Base-by-base conservation (phyloP, 148 eudicot genomes). In the Spergularia bocconei region DNA sequence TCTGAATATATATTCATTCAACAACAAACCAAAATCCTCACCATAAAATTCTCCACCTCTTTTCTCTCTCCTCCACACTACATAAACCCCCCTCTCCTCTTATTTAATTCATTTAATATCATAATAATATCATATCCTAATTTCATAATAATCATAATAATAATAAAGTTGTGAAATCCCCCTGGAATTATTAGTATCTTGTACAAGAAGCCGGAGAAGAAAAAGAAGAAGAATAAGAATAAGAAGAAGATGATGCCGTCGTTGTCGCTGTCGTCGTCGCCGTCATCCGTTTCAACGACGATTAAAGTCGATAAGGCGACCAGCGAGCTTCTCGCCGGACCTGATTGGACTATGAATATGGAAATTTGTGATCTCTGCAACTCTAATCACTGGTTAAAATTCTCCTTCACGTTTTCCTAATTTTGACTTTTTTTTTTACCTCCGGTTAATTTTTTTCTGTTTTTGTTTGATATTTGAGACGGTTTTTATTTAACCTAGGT, bases 341-440 rank as follows among this genome's bases (percentile, higher is more conserved):
- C 98, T 59, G 98, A 96, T 87, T 96, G 99, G 99, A 81, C 98
- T 60, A 70, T 92, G 70, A 96, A 96, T 69, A 96, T 96, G 63
- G 91, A 87, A 74, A 89, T 96, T 70, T 96, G 99, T 51, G 99
- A 96, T 81, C 70, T 88, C 33, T 74, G 90, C 59, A 92, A 95
- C 80, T 69, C 88, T 74, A 88, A 87, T 76, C 85, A 82, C 67
- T 84, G 88, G 98, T 94, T 84, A 29, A 29, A 15, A 61, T 72
- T 33, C n/a, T 64, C 53, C 25, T 47, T 21, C 38, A 29, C 36
- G 36, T 29, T 29, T 29, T 29, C 36, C 36, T 29, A 29, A 29
- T 29, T 29, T 29, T 29, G 36, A 29, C 36, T 58, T 14, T 29
- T 38, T 56, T 50, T 60, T 39, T 12, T 25, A 3, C 7, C n/a